Conservation (phyloP, 176 grass and related monocot species). For the Pharus latifolius region DNA sequence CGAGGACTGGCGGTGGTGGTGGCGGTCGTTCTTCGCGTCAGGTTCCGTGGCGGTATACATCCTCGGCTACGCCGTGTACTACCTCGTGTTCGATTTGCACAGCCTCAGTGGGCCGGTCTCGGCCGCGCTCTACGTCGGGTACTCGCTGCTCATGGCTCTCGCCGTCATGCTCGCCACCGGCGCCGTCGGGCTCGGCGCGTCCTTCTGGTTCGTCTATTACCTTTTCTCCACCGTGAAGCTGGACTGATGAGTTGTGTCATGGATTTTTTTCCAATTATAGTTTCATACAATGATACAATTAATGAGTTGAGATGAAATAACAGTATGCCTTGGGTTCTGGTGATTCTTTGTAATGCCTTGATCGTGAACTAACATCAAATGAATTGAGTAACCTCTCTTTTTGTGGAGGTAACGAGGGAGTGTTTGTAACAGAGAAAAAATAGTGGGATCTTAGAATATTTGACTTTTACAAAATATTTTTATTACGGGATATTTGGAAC, state of each 20-base stretch:
- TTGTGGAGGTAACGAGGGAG: too few relatives aligned
- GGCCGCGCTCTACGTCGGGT: conserved; percentile 49
- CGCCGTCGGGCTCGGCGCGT: conserved; percentile 49
- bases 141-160: conserved; percentile 70
- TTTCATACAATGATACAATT: neutral
- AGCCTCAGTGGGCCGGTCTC: conserved; percentile 60
- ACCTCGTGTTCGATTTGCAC: conserved; percentile 68
- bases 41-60: conserved; percentile 57
- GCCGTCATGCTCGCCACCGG: conserved; percentile 69
- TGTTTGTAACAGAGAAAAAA: too few relatives aligned
- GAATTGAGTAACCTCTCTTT: too few relatives aligned
- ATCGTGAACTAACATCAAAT: too few relatives aligned
- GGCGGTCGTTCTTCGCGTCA: conserved; percentile 64
- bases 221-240: conserved; percentile 68
- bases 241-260: conserved; percentile 23
- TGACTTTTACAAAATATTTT: too few relatives aligned
- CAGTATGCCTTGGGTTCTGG: neutral
- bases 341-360: neutral
- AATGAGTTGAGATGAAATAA: neutral
- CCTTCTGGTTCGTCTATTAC: conserved; percentile 54
- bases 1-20: conserved; percentile 76
- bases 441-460: too few relatives aligned
- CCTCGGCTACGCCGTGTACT: conserved; percentile 50
- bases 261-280: neutral
- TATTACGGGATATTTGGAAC: too few relatives aligned